A percentile compares a stretch with the other conserved stretches of the same genome.
Conservation (phyloP, 2,329 filamentous ascomycete genomes). For the Colletotrichum sp. region DNA sequence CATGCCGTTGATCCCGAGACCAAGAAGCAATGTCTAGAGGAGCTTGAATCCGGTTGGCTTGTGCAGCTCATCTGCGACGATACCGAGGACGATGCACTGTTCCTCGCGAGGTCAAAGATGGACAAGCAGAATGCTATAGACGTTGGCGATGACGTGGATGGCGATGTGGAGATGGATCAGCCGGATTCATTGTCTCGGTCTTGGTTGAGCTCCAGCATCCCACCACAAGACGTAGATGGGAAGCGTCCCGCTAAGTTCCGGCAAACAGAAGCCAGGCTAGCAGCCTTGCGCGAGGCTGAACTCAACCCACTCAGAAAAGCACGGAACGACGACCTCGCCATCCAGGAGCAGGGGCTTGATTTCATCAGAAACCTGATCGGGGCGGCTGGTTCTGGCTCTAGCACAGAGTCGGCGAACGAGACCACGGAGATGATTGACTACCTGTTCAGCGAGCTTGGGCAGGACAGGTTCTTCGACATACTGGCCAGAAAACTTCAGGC, state of each 20-base stretch:
- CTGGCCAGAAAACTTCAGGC: slow-evolving; percentile 78
- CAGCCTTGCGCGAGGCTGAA: slow-evolving; percentile 67
- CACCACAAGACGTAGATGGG: slow-evolving; percentile 16
- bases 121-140: slow-evolving; percentile 27
- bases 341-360: slow-evolving; percentile 90
- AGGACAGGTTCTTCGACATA: slow-evolving; percentile 81
- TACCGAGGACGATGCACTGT: slow-evolving; percentile 57
- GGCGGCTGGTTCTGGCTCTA: slow-evolving; percentile 53
- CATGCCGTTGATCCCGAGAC: slow-evolving; percentile 72
- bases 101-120: slow-evolving; percentile 39
- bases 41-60: slow-evolving; percentile 81
- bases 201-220: slow-evolving; percentile 21
- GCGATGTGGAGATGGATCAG: slow-evolving; percentile 63
- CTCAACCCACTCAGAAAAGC: slow-evolving; percentile 71
- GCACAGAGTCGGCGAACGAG: slow-evolving; percentile 54
- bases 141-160: slow-evolving; percentile 51
- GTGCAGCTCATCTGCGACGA: slow-evolving; percentile 76
- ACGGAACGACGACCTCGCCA: slow-evolving; percentile 78
- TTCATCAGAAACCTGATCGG: slow-evolving; percentile 90
- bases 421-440: slow-evolving; percentile 82
- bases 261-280: slow-evolving; percentile 55
- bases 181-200: slow-evolving; percentile 45
- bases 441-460: slow-evolving; percentile 76
- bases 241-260: slow-evolving; percentile 47
- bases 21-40: slow-evolving; percentile 79